Base-by-base conservation (phyloP, 2,329 filamentous ascomycete genomes). In the Ceratocystis ficicola region DNA sequence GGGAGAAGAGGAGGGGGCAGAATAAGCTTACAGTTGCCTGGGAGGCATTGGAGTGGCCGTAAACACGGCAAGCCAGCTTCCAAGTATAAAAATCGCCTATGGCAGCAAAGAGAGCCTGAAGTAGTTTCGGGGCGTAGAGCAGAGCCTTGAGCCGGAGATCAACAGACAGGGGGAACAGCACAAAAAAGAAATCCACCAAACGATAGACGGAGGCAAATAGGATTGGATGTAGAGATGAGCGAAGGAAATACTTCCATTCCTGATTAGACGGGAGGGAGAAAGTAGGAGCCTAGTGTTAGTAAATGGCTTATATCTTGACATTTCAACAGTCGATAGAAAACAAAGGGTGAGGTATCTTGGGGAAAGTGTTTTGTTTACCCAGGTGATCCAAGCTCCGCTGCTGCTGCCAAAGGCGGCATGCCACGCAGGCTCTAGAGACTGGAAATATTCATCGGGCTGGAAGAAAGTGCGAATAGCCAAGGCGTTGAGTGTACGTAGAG, bases 391-490 rank as follows among this genome's bases (percentile, higher is more conserved):
- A 32, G 93, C 90, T 69, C 89, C 88, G 74, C 86, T 88, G 15
- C 80, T 74, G 1, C 78, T 72, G 25, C 92, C 92, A 79, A 96
- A 96, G 2, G 89, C 88, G 65, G 94, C 81, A 71, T 86, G 80
- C 92, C 93, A 97, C 70, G 94, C 94, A 64, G 94, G 93, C 77
- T 99, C 94, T 57, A 97, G 83, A 1, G 91, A 88, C 74, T 99
- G 94, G 73, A 94, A 99, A 78, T 90, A 97, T 76, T 99, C 94
- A 78, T 99, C 94, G 32, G 94, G 94, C 75, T 99, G 94, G 77
- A 99, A 99, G 75, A 96, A 99, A 22, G 94, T 97, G 70, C 83
- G 80, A 66, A 95, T 79, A 69, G 81, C 84, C 71, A 94, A 80
- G 41, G 90, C 86, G 77, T 96, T 96, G 73, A 89, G 74, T 69